phyloP scores from a whole-genome alignment of 2,329 filamentous ascomycete genomes.

The Leptographium wingfieldii region DNA sequence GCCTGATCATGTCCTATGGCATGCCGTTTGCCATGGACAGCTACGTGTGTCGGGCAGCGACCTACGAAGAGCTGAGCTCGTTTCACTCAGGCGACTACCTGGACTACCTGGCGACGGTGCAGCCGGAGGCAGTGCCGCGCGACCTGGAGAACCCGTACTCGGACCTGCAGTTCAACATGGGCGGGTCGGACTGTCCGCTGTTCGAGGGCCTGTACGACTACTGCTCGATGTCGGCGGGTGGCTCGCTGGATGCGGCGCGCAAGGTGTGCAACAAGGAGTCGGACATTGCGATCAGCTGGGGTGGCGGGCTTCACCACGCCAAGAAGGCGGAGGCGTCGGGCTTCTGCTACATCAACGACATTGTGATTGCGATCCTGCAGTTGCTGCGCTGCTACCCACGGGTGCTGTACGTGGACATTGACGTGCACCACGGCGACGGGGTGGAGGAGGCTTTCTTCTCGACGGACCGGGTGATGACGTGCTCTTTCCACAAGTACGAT shows the following conservation, averaged over 20 bases:
- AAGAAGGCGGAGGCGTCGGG: constrained; percentile 89
- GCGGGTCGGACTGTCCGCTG: constrained; percentile 84
- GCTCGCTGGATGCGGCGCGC: constrained; percentile 78
- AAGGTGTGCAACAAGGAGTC: constrained; percentile 79
- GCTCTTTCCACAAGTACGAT: constrained; percentile 95
- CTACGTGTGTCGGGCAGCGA: constrained; percentile 72
- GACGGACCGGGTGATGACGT: constrained; percentile 73
- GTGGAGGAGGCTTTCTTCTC: constrained; percentile 79
- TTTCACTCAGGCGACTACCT: constrained; percentile 89
- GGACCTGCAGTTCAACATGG: constrained; percentile 69
- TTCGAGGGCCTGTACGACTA: constrained; percentile 95
- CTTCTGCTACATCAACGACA: constrained; percentile 99
- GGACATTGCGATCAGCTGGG: constrained; percentile 97
- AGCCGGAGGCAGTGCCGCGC: constrained; percentile 48
- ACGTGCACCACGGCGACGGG: constrained; percentile 76
- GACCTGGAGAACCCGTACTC: constrained; percentile 54
- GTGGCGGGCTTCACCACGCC: constrained; percentile 88
- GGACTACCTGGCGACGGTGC: constrained; percentile 67
- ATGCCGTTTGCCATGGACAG: constrained; percentile 96
- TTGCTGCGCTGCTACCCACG: constrained; percentile 70
- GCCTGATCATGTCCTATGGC: constrained; percentile 86
- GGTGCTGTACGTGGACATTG: constrained; percentile 87
- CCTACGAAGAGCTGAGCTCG: constrained; percentile 71
- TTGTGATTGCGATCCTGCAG: constrained; percentile 84
- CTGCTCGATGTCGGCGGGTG: constrained; percentile 84